Percentiles rank a stretch among this genome's conserved stretches.
These are phyloP conservation scores for Fusarium keratoplasticum DNA, from an alignment of 2,329 filamentous ascomycete species.

Conservation along the genomic window DNA sequence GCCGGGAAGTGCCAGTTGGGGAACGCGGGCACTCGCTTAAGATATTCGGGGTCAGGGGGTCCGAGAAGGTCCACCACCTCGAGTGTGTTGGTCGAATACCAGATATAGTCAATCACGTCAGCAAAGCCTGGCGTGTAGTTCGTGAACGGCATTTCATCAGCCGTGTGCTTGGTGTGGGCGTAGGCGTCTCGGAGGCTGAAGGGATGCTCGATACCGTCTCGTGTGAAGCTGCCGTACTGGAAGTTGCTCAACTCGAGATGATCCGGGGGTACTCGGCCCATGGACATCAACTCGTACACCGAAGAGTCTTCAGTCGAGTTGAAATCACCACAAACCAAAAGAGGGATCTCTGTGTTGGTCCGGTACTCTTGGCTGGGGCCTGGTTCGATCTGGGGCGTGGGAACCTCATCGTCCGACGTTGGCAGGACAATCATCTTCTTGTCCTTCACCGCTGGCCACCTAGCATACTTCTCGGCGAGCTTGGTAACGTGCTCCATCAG, in stretches of 20 bases:
- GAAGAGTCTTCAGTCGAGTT: slow-evolving; percentile 90
- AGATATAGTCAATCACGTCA: slow-evolving; percentile 96
- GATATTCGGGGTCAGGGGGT: slow-evolving; percentile 85
- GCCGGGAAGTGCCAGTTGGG: slow-evolving; percentile 95
- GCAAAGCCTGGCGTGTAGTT: slow-evolving; percentile 97
- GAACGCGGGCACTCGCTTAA: slow-evolving; percentile 89
- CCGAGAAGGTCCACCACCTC: slow-evolving; percentile 87
- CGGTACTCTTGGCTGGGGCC: slow-evolving; percentile 89
- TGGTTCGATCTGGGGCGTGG: slow-evolving; percentile 69
- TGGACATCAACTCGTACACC: slow-evolving; percentile 89
- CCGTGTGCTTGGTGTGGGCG: slow-evolving; percentile 81
- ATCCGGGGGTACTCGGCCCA: slow-evolving; percentile 80
- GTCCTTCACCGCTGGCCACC: slow-evolving; percentile 83
- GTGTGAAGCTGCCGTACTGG: slow-evolving; percentile 93
- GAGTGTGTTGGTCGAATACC: slow-evolving; percentile 92
- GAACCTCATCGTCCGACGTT: slow-evolving; percentile 57
- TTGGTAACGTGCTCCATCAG: slow-evolving; percentile 92
- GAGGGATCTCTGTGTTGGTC: slow-evolving; percentile 86
- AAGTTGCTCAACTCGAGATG: slow-evolving; percentile 84
- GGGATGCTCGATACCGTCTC: slow-evolving; percentile 91
- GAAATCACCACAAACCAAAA: slow-evolving; percentile 95
- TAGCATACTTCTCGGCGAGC: slow-evolving; percentile 85
- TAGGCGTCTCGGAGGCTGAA: slow-evolving; percentile 96
- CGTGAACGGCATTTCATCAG: slow-evolving; percentile 89
- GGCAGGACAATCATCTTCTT: slow-evolving; percentile 71